Base-by-base conservation (phyloP, 768 basidiomycete species). In the Dentipellis sp. region DNA sequence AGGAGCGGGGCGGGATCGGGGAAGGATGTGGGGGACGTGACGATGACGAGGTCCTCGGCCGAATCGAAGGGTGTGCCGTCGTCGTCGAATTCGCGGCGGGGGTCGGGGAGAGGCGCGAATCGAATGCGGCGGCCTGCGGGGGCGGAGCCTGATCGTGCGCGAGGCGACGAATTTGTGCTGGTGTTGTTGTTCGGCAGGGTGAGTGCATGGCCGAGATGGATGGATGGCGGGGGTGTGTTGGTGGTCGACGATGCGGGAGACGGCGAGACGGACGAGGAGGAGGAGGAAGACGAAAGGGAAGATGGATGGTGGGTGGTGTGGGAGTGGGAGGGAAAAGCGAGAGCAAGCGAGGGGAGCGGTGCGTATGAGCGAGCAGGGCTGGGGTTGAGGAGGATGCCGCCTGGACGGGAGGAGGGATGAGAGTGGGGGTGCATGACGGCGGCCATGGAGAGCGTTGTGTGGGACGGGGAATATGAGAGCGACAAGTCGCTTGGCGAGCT, bases 161-260 rank as follows among this genome's bases (percentile, higher is more conserved):
- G 35, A 35, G 52, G 21, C 23, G 63, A 58, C 37, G 63, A 59
- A 17, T 60, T 59, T 48, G 60, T 54, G 53, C 47, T 22, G 60
- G 52, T 10, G 22, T 53, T 55, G 56, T 38, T 22, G 38, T 38
- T 55, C 46, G 53, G 68, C 53, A 58, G 63, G 59, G 51, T 62
- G 52, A 69, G 69, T 60, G 72, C 75, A 64, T 75, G 70, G 59
- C 75, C 75, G 22, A 73, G 65, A 60, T 72, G 60, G 58, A 76
- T 72, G 52, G 63, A 59, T 4, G 62, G 48, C 10, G 22, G 21
- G 14, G 48, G 48, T 16, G 22, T 50, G 48, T 23, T 22, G 19
- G 22, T 50, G 48, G 29, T 16, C 16, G 22, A 23, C 22, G 48
- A 35, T 2, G 22, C 17, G 10, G 48, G 48, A 16, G 22, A 23